Conservation (phyloP, 345 rosid genomes). For the Eucalyptus pumila region DNA sequence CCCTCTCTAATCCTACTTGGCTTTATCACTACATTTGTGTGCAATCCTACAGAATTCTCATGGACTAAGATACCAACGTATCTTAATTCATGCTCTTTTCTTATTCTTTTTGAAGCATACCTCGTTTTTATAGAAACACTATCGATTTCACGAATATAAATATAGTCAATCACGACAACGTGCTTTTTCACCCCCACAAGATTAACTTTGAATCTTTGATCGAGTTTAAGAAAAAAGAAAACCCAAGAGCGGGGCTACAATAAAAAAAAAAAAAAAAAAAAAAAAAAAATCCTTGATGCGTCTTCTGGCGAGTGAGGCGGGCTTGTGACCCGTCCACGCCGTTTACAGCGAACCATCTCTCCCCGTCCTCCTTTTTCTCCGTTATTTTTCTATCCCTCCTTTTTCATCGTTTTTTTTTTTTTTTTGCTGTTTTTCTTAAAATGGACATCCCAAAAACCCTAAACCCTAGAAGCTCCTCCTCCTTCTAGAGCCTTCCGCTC, state of each 20-base stretch:
- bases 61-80: background rate
- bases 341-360: background rate
- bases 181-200: background rate
- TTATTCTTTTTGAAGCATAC: background rate
- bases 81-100: background rate
- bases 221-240: background rate
- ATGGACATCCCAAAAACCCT: constrained; percentile 25
- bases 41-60: background rate
- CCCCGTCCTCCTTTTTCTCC: background rate
- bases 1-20: background rate
- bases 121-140: background rate
- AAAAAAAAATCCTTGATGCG: background rate
- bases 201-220: background rate
- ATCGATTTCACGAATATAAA: background rate
- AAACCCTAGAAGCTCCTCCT: constrained; percentile 28
- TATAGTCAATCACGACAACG: background rate
- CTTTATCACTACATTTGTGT: background rate
- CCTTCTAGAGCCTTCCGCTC: constrained; percentile 44
- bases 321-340: background rate
- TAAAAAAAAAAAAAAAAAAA: too few relatives aligned
- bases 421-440: background rate
- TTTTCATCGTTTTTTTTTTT: background rate
- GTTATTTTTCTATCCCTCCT: too few relatives aligned
- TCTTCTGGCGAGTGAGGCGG: background rate
- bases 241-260: background rate